Base-by-base conservation (phyloP, 1,139 yeast genomes). In the Lodderomyces metapsilosis region DNA sequence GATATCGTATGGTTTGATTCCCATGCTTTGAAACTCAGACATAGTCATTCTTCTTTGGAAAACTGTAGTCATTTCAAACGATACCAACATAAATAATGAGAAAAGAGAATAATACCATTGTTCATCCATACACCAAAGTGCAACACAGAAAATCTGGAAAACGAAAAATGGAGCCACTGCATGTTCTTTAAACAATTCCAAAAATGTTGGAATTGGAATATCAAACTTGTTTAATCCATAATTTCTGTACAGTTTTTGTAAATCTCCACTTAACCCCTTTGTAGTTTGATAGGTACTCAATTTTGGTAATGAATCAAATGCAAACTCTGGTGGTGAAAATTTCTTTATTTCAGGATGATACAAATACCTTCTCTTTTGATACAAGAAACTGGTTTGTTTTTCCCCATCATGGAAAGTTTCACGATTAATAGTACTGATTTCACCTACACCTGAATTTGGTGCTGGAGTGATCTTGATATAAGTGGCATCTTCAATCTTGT, bases 131-230 rank as follows among this genome's bases (percentile, higher is more conserved):
- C 88, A 78, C 98, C 98, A 94, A 49, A 94, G 74, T 12, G 94
- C 95, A 43, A 92, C 95, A 59, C 98, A 91, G 62, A 92, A 92
- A 46, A 92, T 77, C 68, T 92, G 99, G 70, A 92, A 92, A 23
- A 92, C 96, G 56, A 92, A 92, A 63, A 94, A 88, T 9, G 99
- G 99, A 10, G 98, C 98, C 37, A 94, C 95, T 5, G 98, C 98
- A 62, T 92, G 98, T 64, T 92, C 98, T 61, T 88, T 85, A 71
- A 92, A 92, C 57, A 92, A 74, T 62, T 92, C 98, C 48, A 77
- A 52, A 57, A 92, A 91, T 1, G 96, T 81, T 38, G 98, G 99
- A 41, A 94, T 78, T 28, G 98, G 98, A 51, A 92, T 92, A 59
- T 92, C 98, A 59, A 92, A 92, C 53, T 77, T 77, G 67, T 92